Base-by-base conservation (phyloP, 1,284 basidiomycete genomes). In the Trametes hirsuta region DNA sequence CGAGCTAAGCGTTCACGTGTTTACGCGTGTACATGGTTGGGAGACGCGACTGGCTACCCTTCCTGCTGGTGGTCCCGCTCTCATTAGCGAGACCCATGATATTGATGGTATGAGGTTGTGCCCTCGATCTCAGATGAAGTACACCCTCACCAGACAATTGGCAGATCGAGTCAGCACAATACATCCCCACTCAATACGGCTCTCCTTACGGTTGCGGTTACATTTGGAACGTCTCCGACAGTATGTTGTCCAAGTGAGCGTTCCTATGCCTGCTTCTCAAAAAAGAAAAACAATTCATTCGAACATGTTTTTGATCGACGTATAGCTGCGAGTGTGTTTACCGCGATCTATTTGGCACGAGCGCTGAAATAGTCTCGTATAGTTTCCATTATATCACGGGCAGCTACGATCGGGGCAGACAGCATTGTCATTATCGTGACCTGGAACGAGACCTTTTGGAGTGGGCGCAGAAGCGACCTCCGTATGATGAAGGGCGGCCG, bases 41-140 rank as follows among this genome's bases (percentile, higher is more conserved):
- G 56, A 56, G 55, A 4, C 30, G 48, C 4, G 52, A 58, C 30
- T 62, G 61, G 60, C 54, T 51, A 36, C 49, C 57, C n/a, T 49
- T 58, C 2, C 5, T 62, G 10, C 22, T 48, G 18, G 45, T 62
- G 2, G 25, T 53, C 8, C 56, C 61, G 1, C 25, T 62, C 3
- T 48, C 52, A n/a, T 10, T 62, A 14, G 49, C 46, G 2, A 51
- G 49, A 22, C 61, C 61, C 2, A 24, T 53, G 3, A 8, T 51
- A 1, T 55, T 42, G n/a, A 18, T 58, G 6, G 61, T 62, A 24
- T 18, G 18, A 44, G 61, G 51, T 8, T 4, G 14, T 21, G 4
- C 22, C 3, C 30, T 8, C 18, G 18, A 18, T 5, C 9, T 37
- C n/a, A 24, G 11, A 22, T 2, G 14, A 11, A 11, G 11, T 6